These are phyloP conservation scores for Eutrema heterophyllum DNA, from an alignment of 345 rosid genomes.

Conservation along the genomic window DNA sequence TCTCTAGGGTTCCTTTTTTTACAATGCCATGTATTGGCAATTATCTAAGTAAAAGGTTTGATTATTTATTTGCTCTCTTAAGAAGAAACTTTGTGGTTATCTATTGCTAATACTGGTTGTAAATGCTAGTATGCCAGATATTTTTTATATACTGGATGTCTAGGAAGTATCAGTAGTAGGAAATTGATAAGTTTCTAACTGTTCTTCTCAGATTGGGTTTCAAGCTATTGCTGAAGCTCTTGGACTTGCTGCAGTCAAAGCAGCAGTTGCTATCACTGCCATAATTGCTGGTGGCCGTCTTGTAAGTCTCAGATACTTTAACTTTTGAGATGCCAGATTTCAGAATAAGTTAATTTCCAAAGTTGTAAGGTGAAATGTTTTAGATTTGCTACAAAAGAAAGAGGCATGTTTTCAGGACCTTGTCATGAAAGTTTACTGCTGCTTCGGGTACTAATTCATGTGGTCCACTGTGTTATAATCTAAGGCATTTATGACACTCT, in stretches of 20 bases:
- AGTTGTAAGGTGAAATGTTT: background rate
- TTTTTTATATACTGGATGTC: background rate
- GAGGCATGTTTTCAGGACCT: slow-evolving; percentile 10
- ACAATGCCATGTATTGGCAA: background rate
- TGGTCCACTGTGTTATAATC: slow-evolving; percentile 7
- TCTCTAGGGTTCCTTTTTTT: slow-evolving; percentile 6
- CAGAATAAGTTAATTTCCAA: slow-evolving; percentile 6
- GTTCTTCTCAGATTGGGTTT: slow-evolving; percentile 76
- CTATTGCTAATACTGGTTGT: background rate
- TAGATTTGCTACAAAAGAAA: slow-evolving; percentile 14
- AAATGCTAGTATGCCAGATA: background rate
- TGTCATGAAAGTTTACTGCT: slow-evolving; percentile 9
- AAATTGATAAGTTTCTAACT: slow-evolving; percentile 16
- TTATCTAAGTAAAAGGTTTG: background rate
- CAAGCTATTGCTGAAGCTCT: slow-evolving; percentile 99
- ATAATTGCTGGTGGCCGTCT: slow-evolving; percentile 98
- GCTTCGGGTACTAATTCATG: background rate
- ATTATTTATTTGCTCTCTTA: background rate
- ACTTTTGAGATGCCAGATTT: slow-evolving; percentile 4
- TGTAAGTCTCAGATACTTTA: slow-evolving; percentile 45
- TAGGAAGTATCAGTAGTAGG: slow-evolving; percentile 2
- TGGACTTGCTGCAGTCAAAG: slow-evolving; percentile 95
- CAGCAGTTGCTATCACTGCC: slow-evolving; percentile 88
- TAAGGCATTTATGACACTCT: slow-evolving; percentile 6
- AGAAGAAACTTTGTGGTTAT: background rate